phyloP scores from a whole-genome alignment of 371 early-diverging fungal genomes.

The Syncephalastrum sp. region DNA sequence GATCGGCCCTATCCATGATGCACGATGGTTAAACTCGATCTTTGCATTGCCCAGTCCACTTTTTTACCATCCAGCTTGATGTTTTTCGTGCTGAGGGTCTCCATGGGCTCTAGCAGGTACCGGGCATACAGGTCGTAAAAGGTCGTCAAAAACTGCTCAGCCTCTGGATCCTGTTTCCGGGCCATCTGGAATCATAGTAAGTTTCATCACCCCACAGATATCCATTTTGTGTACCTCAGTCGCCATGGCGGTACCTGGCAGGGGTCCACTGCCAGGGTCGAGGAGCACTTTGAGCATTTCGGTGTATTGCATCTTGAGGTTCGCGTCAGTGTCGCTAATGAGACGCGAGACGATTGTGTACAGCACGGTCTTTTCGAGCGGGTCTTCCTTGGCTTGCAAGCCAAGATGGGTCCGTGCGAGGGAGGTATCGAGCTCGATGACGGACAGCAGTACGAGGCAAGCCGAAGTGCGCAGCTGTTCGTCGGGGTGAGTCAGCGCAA shows the following conservation, averaged over 20 bases:
- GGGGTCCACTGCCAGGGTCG: slow-evolving; percentile 52
- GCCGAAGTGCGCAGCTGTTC: slow-evolving; percentile 56
- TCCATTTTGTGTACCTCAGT: slow-evolving; percentile 23
- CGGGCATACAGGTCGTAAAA: slow-evolving; percentile 70
- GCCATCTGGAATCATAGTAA: slow-evolving; percentile 7
- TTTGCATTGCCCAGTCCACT: neutral
- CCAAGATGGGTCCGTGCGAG: slow-evolving; percentile 71
- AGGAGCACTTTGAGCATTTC: slow-evolving; percentile 74
- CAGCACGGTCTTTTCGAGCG: slow-evolving; percentile 45
- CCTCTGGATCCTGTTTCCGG: slow-evolving; percentile 56
- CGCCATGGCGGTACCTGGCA: slow-evolving; percentile 20
- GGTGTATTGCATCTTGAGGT: slow-evolving; percentile 66
- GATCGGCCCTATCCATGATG: slow-evolving; percentile 22
- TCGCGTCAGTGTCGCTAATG: slow-evolving; percentile 55
- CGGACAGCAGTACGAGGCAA: slow-evolving; percentile 67
- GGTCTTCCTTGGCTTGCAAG: slow-evolving; percentile 53
- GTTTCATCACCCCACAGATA: neutral
- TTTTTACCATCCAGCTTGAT: slow-evolving; percentile 27
- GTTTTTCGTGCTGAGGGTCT: slow-evolving; percentile 32
- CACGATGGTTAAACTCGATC: neutral
- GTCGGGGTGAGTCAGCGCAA: slow-evolving; percentile 55
- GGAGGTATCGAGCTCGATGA: slow-evolving; percentile 79
- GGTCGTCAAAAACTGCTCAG: slow-evolving; percentile 68
- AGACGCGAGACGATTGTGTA: slow-evolving; percentile 66
- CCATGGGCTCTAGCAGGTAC: slow-evolving; percentile 61